Percentiles rank a stretch among this genome's conserved stretches.
phyloP scores from a whole-genome alignment of 2,329 filamentous ascomycete species.

The Trichoderma sp. region DNA sequence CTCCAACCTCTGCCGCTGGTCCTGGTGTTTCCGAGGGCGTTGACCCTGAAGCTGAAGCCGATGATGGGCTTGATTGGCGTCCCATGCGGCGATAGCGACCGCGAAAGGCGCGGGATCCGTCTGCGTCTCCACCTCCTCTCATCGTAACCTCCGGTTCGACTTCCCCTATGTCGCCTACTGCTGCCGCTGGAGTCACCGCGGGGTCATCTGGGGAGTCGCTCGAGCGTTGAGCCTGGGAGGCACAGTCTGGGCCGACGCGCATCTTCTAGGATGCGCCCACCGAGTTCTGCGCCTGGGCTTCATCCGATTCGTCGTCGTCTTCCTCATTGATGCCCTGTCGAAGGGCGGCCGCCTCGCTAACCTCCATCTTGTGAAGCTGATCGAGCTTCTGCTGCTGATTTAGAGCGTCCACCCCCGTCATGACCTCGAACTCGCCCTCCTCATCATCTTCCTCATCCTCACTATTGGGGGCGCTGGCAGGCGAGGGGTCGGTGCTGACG shows the following conservation, averaged over 20 bases:
- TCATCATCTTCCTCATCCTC: slow-evolving; percentile 48
- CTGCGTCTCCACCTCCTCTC: slow-evolving; percentile 20
- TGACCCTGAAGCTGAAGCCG: background rate
- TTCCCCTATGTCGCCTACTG: background rate
- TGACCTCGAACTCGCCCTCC: slow-evolving; percentile 50
- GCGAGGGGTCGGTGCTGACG: slow-evolving; percentile 34
- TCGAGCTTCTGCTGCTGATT: slow-evolving; percentile 53
- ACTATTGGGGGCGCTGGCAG: slow-evolving; percentile 43
- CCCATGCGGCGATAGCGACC: slow-evolving; percentile 3
- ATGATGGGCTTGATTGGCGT: background rate
- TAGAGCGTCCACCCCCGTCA: slow-evolving; percentile 48
- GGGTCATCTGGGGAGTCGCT: background rate
- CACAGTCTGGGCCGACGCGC: slow-evolving; percentile 24
- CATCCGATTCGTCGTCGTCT: slow-evolving; percentile 44
- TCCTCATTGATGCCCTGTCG: slow-evolving; percentile 45
- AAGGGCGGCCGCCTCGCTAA: slow-evolving; percentile 59
- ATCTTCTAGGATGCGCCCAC: slow-evolving; percentile 41
- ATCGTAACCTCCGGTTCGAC: slow-evolving; percentile 4
- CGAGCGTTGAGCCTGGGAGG: background rate
- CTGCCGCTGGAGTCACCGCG: background rate
- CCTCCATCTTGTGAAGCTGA: slow-evolving; percentile 62
- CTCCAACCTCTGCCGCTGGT: background rate
- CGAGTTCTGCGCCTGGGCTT: slow-evolving; percentile 34
- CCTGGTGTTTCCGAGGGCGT: background rate
- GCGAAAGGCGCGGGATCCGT: background rate